phyloP scores from a whole-genome alignment of 2,329 filamentous ascomycete species.

The Exophiala dermatitidis region DNA sequence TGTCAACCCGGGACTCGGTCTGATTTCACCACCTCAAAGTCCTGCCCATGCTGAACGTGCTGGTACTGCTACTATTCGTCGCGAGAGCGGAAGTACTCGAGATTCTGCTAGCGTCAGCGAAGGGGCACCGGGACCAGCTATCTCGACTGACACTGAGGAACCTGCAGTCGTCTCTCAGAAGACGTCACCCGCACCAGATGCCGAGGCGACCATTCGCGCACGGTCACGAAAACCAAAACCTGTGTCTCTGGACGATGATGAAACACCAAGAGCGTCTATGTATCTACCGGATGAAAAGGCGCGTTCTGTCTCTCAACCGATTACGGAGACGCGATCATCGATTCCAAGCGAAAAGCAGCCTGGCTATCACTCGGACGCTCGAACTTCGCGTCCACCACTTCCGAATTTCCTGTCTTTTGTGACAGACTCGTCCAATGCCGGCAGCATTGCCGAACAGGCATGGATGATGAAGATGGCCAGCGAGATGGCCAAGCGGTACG shows the following conservation, averaged over 20 bases:
- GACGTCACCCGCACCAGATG: conserved; percentile 9
- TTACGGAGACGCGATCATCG: conserved; percentile 32
- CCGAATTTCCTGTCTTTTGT: conserved; percentile 34
- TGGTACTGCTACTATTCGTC: neutral
- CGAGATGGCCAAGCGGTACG: conserved; percentile 77
- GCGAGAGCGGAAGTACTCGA: neutral
- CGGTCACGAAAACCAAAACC: conserved; percentile 14
- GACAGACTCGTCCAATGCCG: conserved; percentile 29
- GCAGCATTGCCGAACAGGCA: conserved; percentile 41
- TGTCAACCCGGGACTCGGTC: conserved; percentile 51
- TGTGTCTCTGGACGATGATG: conserved; percentile 14
- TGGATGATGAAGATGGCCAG: conserved; percentile 66
- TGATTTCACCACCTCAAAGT: conserved; percentile 46
- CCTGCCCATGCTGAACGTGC: conserved; percentile 29
- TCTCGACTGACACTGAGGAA: conserved; percentile 2
- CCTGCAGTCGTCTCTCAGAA: conserved; percentile 2
- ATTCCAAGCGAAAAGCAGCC: conserved; percentile 2
- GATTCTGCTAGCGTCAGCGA: conserved; percentile 16
- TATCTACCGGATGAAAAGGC: conserved; percentile 17
- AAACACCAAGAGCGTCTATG: conserved; percentile 25
- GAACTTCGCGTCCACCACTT: conserved; percentile 29
- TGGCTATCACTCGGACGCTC: neutral
- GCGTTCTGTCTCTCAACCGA: neutral
- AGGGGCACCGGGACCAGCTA: conserved; percentile 6
- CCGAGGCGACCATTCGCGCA: conserved; percentile 21